A percentile compares a stretch with the other conserved stretches of the same genome.
Conservation (phyloP, 805 yeast species). For the Kodamaea hsintzibuensis region DNA sequence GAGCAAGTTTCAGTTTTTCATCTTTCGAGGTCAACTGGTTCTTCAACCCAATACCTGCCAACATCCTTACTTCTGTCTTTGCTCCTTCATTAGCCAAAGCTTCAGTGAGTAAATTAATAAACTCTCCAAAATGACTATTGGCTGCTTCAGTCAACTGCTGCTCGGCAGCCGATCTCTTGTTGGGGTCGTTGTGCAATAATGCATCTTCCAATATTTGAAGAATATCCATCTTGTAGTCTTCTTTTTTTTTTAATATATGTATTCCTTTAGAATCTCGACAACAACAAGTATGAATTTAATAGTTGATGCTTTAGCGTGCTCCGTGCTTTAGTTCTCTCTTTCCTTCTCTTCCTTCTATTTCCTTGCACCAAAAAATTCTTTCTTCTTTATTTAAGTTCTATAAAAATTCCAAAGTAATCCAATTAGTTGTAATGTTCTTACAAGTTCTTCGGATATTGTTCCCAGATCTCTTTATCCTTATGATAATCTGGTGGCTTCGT, state of each 20-base stretch:
- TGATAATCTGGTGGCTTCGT: slow-evolving; percentile 2
- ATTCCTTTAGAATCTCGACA: too few relatives aligned
- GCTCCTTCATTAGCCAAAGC: slow-evolving; percentile 66
- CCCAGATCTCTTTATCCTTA: neutral
- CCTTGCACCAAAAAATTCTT: too few relatives aligned
- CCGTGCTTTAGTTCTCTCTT: too few relatives aligned
- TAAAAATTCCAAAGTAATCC: neutral
- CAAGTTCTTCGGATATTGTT: neutral
- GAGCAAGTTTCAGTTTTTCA: slow-evolving; percentile 52
- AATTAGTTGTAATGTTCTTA: neutral
- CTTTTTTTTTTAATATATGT: neutral
- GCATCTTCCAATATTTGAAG: slow-evolving; percentile 77
- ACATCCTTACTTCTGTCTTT: slow-evolving; percentile 80
- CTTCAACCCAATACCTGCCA: slow-evolving; percentile 86
- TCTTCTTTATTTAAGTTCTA: neutral
- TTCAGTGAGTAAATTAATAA: slow-evolving; percentile 65
- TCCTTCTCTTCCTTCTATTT: too few relatives aligned
- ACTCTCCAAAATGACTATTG: slow-evolving; percentile 72
- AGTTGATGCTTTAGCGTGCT: too few relatives aligned
- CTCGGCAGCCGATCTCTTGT: slow-evolving; percentile 75
- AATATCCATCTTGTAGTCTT: slow-evolving; percentile 53
- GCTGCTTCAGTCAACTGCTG: slow-evolving; percentile 70
- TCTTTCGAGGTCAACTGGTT: slow-evolving; percentile 88
- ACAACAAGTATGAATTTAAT: too few relatives aligned
- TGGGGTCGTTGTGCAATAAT: slow-evolving; percentile 65